Conservation (phyloP, 208 protist species). For the Crithidia sp. region DNA sequence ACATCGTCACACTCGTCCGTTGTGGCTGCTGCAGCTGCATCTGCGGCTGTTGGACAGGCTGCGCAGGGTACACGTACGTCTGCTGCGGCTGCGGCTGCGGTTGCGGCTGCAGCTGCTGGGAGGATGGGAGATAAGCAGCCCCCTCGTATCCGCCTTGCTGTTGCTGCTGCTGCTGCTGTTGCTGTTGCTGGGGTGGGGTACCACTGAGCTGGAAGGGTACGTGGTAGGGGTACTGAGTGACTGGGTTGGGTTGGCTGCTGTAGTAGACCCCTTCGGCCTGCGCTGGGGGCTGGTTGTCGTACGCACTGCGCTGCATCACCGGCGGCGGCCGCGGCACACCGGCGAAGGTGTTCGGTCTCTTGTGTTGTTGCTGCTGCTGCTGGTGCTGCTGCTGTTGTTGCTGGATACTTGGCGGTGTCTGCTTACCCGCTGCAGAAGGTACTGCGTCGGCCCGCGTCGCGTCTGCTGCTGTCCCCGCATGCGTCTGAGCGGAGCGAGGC, state of each 20-base stretch:
- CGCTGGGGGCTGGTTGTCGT: not conserved
- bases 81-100: no score
- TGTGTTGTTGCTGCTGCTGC: slow-evolving; percentile 3
- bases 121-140: no score
- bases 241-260: slow-evolving; percentile 8
- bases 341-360: slow-evolving; percentile 7
- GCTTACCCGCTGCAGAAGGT: no score
- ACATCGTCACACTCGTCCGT: slow-evolving; percentile 4
- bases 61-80: no score
- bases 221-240: no score
- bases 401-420: not conserved
- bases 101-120: no score
- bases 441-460: not conserved
- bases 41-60: not conserved
- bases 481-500: no score
- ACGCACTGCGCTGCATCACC: slow-evolving; percentile 1
- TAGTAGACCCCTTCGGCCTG: not conserved
- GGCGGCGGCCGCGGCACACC: slow-evolving; percentile 9
- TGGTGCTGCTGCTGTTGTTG: not conserved
- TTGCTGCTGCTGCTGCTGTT: not conserved
- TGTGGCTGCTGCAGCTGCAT: not conserved
- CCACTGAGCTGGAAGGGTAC: not conserved
- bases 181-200: not conserved
- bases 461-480: no score
- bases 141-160: not conserved